These are phyloP conservation scores for Cinnamomum micranthum DNA, from an alignment of 164 flowering plant species.

Conservation along the genomic window DNA sequence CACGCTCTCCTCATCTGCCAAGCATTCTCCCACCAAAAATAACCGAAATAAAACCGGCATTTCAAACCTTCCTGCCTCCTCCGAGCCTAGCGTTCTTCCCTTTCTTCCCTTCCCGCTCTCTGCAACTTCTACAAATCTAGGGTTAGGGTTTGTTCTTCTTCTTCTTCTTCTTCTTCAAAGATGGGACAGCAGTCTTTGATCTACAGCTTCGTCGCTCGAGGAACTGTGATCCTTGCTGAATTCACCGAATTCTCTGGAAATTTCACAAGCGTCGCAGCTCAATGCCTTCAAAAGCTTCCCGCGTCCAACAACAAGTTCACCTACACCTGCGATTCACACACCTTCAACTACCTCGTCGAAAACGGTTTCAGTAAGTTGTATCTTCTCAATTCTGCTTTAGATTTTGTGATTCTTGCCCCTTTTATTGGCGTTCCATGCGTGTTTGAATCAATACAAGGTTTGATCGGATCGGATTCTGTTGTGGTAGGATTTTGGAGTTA, in stretches of 20 bases:
- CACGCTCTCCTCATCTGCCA: no score
- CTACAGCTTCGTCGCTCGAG: conserved; percentile 25
- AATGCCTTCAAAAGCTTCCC: conserved; percentile 27
- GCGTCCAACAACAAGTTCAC: conserved; percentile 24
- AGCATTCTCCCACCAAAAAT: no score
- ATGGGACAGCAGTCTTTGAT: conserved; percentile 25
- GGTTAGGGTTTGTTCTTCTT: conserved; percentile 10
- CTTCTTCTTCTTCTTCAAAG: background rate
- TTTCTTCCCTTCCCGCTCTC: background rate
- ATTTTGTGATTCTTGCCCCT: no score
- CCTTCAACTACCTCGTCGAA: conserved; percentile 25
- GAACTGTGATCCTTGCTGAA: conserved; percentile 24
- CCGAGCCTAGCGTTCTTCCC: background rate
- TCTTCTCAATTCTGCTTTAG: background rate
- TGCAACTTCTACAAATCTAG: conserved; percentile 1
- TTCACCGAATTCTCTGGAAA: conserved; percentile 23
- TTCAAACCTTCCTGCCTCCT: no score
- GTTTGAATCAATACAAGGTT: background rate
- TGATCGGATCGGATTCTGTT: background rate
- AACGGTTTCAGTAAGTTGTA: conserved; percentile 21
- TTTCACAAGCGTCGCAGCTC: conserved; percentile 21
- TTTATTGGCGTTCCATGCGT: background rate
- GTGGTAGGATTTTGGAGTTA: no score
- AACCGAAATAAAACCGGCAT: no score
- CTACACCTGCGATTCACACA: conserved; percentile 24